phyloP scores from a whole-genome alignment of 2,329 filamentous ascomycete genomes.

The Claviceps pusilla region DNA sequence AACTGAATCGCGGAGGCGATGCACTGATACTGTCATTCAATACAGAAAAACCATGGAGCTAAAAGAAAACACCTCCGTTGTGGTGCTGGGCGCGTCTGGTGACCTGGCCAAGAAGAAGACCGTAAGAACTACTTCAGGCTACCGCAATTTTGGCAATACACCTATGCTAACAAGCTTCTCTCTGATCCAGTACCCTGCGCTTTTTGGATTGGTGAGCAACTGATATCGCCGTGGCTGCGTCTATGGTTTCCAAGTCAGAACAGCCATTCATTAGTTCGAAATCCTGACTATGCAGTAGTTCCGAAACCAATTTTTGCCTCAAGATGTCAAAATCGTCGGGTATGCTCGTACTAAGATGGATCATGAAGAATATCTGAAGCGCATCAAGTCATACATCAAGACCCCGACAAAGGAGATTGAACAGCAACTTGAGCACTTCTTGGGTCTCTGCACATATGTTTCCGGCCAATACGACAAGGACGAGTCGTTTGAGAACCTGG shows the following conservation, averaged over 20 bases:
- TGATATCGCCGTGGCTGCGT: background rate
- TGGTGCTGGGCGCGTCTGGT: slow-evolving; percentile 92
- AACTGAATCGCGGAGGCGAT: background rate
- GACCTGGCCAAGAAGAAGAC: slow-evolving; percentile 99
- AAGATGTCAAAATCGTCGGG: slow-evolving; percentile 91
- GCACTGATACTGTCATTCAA: slow-evolving; percentile 5
- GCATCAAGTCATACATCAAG: slow-evolving; percentile 97
- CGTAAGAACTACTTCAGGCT: slow-evolving; percentile 33
- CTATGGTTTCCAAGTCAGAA: background rate
- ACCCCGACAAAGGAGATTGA: slow-evolving; percentile 94
- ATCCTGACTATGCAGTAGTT: slow-evolving; percentile 43
- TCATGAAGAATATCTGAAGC: slow-evolving; percentile 82
- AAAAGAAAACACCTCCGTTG: slow-evolving; percentile 94
- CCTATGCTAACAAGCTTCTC: slow-evolving; percentile 11
- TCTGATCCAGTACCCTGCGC: slow-evolving; percentile 63
- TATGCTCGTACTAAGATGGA: slow-evolving; percentile 99
- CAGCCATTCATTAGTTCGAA: background rate
- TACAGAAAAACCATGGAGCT: slow-evolving; percentile 66
- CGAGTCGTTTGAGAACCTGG: slow-evolving; percentile 76
- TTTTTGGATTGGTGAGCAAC: slow-evolving; percentile 79
- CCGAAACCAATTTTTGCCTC: slow-evolving; percentile 96
- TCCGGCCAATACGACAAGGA: slow-evolving; percentile 98
- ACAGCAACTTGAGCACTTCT: slow-evolving; percentile 86
- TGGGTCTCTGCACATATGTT: slow-evolving; percentile 75
- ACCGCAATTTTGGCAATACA: background rate